Evolutionary conservation across 164 flowering plant genomes (phyloP).

Genomic region (Kalanchoe fedtschenkoi): DNA sequence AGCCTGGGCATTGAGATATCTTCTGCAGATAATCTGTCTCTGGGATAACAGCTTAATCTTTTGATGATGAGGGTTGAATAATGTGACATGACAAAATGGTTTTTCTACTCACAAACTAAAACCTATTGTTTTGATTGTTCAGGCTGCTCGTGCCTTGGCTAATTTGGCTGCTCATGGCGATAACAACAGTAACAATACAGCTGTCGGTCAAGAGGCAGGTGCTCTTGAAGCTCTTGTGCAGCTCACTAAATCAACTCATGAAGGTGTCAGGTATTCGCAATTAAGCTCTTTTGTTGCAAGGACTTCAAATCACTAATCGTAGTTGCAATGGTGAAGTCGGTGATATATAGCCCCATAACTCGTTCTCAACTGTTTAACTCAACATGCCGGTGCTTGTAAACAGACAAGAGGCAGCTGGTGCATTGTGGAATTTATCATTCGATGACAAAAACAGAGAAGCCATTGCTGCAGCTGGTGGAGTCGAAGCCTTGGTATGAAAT

Average conservation of each 20-base stretch:
- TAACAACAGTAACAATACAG: conserved; percentile 89
- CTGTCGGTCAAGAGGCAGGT: conserved; percentile 95
- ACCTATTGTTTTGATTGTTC: neutral
- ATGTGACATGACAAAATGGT: neutral
- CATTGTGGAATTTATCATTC: conserved; percentile 95
- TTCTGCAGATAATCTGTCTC: neutral
- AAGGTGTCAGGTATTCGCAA: conserved; percentile 77
- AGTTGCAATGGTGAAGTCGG: neutral
- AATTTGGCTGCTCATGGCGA: conserved; percentile 99
- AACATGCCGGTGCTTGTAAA: conserved; percentile 3
- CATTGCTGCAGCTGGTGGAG: conserved; percentile 95
- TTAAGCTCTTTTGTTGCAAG: neutral
- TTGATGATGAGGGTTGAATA: neutral
- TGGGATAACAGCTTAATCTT: neutral
- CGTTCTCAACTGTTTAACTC: neutral
- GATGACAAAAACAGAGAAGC: conserved; percentile 98
- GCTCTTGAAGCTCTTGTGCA: conserved; percentile 97
- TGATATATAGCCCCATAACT: neutral
- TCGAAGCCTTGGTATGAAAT: conserved; percentile 79
- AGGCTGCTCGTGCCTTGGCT: conserved; percentile 99
- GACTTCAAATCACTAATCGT: neutral
- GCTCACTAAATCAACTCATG: conserved; percentile 78
- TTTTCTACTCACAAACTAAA: neutral
- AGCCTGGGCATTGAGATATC: too few species aligned
- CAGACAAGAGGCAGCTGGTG: conserved; percentile 99